phyloP scores from a whole-genome alignment of 2,329 filamentous ascomycete species.

The Plectosphaerella sp. region DNA sequence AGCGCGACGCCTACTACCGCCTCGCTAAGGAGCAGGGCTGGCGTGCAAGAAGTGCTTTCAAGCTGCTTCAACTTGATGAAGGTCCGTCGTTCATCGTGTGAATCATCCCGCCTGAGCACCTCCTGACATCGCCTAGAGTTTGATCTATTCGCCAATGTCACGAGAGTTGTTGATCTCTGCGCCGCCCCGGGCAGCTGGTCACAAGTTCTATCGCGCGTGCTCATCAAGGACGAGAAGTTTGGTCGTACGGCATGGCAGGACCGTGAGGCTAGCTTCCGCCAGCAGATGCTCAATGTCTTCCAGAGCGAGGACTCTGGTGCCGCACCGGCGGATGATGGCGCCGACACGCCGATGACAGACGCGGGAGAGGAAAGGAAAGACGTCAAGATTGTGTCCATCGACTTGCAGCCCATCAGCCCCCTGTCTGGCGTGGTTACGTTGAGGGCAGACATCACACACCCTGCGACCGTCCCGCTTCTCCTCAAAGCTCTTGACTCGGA shows the following conservation, averaged over 20 bases:
- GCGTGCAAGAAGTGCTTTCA: slow-evolving; percentile 94
- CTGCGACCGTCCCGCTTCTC: slow-evolving; percentile 86
- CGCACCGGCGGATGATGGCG: slow-evolving; percentile 14
- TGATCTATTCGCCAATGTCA: slow-evolving; percentile 85
- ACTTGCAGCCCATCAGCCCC: slow-evolving; percentile 92
- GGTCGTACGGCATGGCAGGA: slow-evolving; percentile 84
- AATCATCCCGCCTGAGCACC: slow-evolving; percentile 6
- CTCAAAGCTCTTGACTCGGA: slow-evolving; percentile 78
- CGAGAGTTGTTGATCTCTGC: slow-evolving; percentile 90
- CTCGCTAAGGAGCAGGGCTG: slow-evolving; percentile 98
- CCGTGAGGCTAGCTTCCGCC: slow-evolving; percentile 63
- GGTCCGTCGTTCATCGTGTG: slow-evolving; percentile 41
- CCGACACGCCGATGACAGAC: slow-evolving; percentile 6
- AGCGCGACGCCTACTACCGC: slow-evolving; percentile 95
- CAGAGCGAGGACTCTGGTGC: slow-evolving; percentile 11
- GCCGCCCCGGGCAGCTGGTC: slow-evolving; percentile 97
- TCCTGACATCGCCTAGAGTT: slow-evolving; percentile 59
- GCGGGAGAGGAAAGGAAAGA: slow-evolving; percentile 46
- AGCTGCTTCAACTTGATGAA: slow-evolving; percentile 91
- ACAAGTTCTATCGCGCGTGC: slow-evolving; percentile 86
- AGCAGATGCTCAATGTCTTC: slow-evolving; percentile 54
- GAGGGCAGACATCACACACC: slow-evolving; percentile 94
- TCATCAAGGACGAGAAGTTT: slow-evolving; percentile 92
- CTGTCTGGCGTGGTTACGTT: slow-evolving; percentile 89
- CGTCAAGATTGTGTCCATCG: slow-evolving; percentile 93